phyloP scores from a whole-genome alignment of 2,329 filamentous ascomycete species.

The Alternaria solani region DNA sequence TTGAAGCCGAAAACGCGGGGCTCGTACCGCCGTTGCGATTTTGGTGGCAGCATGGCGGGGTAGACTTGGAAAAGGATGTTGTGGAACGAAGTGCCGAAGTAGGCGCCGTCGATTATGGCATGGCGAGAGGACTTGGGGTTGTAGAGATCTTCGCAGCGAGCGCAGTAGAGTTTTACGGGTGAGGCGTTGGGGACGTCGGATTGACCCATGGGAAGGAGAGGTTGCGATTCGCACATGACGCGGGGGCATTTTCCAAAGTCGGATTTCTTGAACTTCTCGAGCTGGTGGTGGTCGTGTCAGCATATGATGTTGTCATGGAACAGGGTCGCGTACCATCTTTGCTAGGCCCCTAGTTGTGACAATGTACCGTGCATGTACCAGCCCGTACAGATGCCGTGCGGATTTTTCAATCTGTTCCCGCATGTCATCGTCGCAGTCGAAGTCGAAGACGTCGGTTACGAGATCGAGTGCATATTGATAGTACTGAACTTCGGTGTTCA shows the following conservation, averaged over 20 bases:
- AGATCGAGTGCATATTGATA: conserved; percentile 98
- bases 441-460: conserved; percentile 97
- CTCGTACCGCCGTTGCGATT: conserved; percentile 84
- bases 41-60: conserved; percentile 84
- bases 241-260: conserved; percentile 98
- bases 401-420: conserved; percentile 98
- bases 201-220: conserved; percentile 92
- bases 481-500: conserved; percentile 97
- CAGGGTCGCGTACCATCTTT: conserved; percentile 79
- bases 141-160: conserved; percentile 97
- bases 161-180: conserved; percentile 96
- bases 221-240: conserved; percentile 92
- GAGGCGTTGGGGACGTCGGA: conserved; percentile 87
- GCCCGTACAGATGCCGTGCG: conserved; percentile 90
- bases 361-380: conserved; percentile 96
- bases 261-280: conserved; percentile 98
- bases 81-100: conserved; percentile 98
- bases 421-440: conserved; percentile 98
- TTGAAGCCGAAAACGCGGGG: conserved; percentile 95
- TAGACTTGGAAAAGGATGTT: conserved; percentile 99
- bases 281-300: conserved; percentile 61
- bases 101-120: conserved; percentile 93
- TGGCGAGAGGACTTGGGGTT: conserved; percentile 98
- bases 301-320: background rate
- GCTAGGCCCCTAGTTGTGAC: conserved; percentile 91